These are phyloP conservation scores for Parasitella parasitica DNA, from an alignment of 371 early-diverging fungal genomes.

Conservation along the genomic window DNA sequence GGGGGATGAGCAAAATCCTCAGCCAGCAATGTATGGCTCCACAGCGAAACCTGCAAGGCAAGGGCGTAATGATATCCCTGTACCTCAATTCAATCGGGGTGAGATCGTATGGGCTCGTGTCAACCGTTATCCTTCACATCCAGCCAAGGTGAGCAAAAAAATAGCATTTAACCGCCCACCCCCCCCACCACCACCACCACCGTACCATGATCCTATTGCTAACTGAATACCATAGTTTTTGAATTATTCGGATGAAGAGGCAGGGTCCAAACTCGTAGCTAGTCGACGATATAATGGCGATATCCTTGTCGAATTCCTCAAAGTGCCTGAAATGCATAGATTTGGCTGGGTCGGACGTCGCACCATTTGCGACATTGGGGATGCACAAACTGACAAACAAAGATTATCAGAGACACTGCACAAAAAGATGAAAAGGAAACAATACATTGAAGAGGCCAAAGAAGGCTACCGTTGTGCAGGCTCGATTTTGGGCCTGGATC, in stretches of 20 bases:
- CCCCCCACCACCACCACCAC: no score
- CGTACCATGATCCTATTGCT: no score
- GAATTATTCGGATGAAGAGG: slow-evolving; percentile 5
- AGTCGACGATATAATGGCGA: slow-evolving; percentile 5
- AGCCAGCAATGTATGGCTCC: neutral
- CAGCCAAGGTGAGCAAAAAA: slow-evolving; percentile 35
- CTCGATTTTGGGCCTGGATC: slow-evolving; percentile 24
- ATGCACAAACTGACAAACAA: slow-evolving; percentile 27
- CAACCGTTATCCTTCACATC: slow-evolving; percentile 47
- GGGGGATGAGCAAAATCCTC: neutral
- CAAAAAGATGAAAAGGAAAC: slow-evolving; percentile 22
- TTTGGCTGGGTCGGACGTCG: slow-evolving; percentile 42
- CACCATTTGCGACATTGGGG: slow-evolving; percentile 34
- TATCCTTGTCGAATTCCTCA: slow-evolving; percentile 19
- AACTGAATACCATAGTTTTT: neutral
- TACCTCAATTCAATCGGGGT: slow-evolving; percentile 12
- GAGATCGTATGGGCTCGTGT: slow-evolving; percentile 51
- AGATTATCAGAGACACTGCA: slow-evolving; percentile 29
- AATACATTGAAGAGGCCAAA: slow-evolving; percentile 36
- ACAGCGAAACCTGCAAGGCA: neutral
- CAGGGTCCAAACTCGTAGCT: slow-evolving; percentile 1
- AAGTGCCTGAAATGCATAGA: slow-evolving; percentile 29
- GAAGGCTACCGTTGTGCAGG: slow-evolving; percentile 42
- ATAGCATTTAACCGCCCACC: neutral
- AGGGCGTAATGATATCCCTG: slow-evolving; percentile 5